phyloP scores from a whole-genome alignment of 2,329 filamentous ascomycete species.

The Arachnomyces sp. region DNA sequence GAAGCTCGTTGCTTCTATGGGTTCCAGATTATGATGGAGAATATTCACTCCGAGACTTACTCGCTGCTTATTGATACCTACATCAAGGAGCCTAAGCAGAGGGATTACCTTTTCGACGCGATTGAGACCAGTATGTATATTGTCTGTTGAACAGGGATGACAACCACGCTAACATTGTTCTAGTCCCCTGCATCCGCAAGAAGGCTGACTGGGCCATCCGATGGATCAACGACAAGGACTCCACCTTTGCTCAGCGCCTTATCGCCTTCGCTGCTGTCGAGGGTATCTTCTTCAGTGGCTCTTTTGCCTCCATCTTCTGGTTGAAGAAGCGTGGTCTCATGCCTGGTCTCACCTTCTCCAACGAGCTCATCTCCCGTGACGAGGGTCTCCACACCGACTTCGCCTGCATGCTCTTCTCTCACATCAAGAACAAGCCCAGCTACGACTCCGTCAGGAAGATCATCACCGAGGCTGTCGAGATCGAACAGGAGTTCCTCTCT shows the following conservation, averaged over 20 bases:
- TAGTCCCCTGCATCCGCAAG: conserved; percentile 91
- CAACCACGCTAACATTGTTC: conserved; percentile 19
- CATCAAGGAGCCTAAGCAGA: conserved; percentile 94
- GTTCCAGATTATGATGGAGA: conserved; percentile 99
- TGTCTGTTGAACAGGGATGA: background rate
- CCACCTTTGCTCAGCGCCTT: conserved; percentile 89
- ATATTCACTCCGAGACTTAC: conserved; percentile 99
- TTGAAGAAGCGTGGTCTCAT: conserved; percentile 99
- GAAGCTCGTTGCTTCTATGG: conserved; percentile 99
- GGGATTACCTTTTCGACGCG: conserved; percentile 91
- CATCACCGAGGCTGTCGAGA: conserved; percentile 85
- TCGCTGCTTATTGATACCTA: conserved; percentile 98
- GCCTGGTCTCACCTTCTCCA: conserved; percentile 97
- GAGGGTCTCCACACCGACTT: conserved; percentile 99
- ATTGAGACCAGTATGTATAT: conserved; percentile 82
- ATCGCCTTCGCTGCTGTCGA: conserved; percentile 96
- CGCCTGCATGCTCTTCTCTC: conserved; percentile 94
- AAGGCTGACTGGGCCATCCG: conserved; percentile 96
- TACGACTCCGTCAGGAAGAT: conserved; percentile 74
- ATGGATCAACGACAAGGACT: conserved; percentile 91
- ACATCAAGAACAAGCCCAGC: conserved; percentile 83
- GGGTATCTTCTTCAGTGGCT: conserved; percentile 99
- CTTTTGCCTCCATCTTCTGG: conserved; percentile 99
- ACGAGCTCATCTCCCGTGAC: conserved; percentile 98
- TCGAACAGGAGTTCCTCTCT: conserved; percentile 96